Conservation (phyloP, 768 basidiomycete species). For the Tulasnella sp. region DNA sequence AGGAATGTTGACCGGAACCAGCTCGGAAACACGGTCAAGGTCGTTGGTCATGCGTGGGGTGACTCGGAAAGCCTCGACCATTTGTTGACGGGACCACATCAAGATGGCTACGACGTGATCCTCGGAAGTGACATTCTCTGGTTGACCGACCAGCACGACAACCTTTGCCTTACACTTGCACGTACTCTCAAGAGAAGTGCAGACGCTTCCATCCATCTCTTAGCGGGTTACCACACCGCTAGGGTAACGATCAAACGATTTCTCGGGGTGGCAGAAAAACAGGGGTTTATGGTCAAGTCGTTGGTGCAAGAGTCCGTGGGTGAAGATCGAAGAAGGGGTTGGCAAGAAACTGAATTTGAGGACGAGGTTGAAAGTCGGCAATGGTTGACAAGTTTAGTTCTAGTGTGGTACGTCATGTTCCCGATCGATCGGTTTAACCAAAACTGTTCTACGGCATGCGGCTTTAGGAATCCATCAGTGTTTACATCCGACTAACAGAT, state of each 20-base stretch:
- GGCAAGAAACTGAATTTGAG: not conserved
- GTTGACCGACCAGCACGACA: slow-evolving; percentile 11
- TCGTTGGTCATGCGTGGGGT: slow-evolving; percentile 16
- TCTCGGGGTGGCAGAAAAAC: not conserved
- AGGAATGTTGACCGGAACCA: slow-evolving; percentile 5
- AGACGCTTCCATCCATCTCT: not conserved
- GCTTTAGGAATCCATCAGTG: too few relatives aligned
- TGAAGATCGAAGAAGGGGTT: not conserved
- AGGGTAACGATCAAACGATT: not conserved
- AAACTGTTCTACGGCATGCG: too few relatives aligned
- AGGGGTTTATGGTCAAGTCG: not conserved
- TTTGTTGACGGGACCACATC: not conserved
- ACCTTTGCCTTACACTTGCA: not conserved
- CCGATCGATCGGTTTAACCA: too few relatives aligned
- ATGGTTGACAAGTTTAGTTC: not conserved
- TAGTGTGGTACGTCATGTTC: not conserved
- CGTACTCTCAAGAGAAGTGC: not conserved
- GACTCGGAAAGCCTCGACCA: not conserved
- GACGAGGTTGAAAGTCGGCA: not conserved
- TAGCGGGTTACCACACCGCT: slow-evolving; percentile 15
- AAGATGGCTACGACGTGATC: slow-evolving; percentile 9
- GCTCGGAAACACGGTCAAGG: not conserved
- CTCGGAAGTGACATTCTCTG: slow-evolving; percentile 14
- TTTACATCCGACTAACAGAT: too few relatives aligned
- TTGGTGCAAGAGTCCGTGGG: not conserved